These are phyloP conservation scores for Irpex rosettiformis DNA, from an alignment of 1,284 basidiomycete species.

Conservation along the genomic window DNA sequence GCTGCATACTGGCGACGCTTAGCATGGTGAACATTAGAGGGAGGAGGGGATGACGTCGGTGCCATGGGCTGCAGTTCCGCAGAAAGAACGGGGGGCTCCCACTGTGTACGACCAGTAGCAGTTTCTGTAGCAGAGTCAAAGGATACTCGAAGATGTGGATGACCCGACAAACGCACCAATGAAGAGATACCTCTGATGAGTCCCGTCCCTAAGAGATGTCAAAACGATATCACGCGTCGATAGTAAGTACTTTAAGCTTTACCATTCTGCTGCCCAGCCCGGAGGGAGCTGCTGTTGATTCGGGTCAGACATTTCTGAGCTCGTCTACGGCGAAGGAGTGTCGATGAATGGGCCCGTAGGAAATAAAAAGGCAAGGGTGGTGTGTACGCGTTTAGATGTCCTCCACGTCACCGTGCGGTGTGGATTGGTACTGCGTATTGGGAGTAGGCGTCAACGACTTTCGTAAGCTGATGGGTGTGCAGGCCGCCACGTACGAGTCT, in stretches of 20 bases:
- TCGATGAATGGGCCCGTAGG: neutral
- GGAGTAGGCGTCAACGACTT: too few species aligned
- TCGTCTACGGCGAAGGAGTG: neutral
- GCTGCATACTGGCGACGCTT: conserved; percentile 90
- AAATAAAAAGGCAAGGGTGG: neutral
- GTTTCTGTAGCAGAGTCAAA: conserved; percentile 35
- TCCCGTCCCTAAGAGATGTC: conserved; percentile 62
- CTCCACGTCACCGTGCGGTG: conserved; percentile 14
- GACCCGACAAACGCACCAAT: conserved; percentile 48
- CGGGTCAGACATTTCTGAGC: conserved; percentile 56
- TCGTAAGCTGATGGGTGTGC: too few species aligned
- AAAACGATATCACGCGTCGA: conserved; percentile 14
- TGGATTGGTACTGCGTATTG: too few species aligned
- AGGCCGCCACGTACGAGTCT: neutral
- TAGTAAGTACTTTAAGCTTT: conserved; percentile 22
- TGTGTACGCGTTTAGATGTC: conserved; percentile 8
- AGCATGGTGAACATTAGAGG: conserved; percentile 33
- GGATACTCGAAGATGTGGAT: neutral
- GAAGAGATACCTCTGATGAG: conserved; percentile 82
- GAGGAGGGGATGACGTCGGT: conserved; percentile 37
- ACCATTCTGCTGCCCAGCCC: conserved; percentile 92
- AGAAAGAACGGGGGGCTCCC: conserved; percentile 52
- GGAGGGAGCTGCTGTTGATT: conserved; percentile 69
- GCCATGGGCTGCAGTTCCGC: conserved; percentile 24
- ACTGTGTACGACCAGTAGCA: conserved; percentile 58